phyloP scores from a whole-genome alignment of 331 rosid species.

The Pyracantha coccinea region DNA sequence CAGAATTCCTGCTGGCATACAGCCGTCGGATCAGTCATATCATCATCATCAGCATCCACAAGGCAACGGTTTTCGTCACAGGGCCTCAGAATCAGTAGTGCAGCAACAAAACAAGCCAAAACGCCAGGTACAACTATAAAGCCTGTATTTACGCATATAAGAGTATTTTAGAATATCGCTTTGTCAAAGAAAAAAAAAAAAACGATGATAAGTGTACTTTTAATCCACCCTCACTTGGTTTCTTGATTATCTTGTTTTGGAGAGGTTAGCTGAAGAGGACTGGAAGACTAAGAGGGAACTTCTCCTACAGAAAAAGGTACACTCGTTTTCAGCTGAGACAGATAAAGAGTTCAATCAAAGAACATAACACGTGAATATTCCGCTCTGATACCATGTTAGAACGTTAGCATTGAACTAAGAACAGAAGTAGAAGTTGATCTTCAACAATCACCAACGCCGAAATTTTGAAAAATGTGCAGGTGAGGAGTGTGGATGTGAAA shows the following conservation, averaged over 20 bases:
- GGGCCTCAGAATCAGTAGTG: conserved; percentile 45
- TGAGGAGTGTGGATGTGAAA: conserved; percentile 83
- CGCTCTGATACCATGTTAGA: neutral
- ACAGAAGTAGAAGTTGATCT: too few relatives aligned
- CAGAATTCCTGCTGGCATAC: conserved; percentile 29
- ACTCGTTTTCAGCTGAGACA: neutral
- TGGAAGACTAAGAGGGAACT: conserved; percentile 81
- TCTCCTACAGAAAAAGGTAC: conserved; percentile 72
- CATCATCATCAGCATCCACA: neutral
- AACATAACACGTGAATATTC: neutral
- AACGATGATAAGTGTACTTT: neutral
- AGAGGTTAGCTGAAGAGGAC: conserved; percentile 85
- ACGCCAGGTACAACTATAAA: conserved; percentile 53
- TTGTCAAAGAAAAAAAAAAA: neutral
- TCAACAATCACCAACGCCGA: neutral
- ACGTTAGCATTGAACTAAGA: neutral
- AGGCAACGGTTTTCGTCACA: conserved; percentile 23
- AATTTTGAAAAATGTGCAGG: conserved; percentile 32
- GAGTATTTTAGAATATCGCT: neutral
- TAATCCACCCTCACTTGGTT: conserved; percentile 6
- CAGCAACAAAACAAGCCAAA: conserved; percentile 80
- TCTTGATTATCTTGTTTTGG: conserved; percentile 25
- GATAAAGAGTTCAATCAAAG: neutral
- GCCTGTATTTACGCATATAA: neutral
- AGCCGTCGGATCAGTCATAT: conserved; percentile 29